Conservation (phyloP, 176 grass and related monocot genomes). For the Aegilops longissima region DNA sequence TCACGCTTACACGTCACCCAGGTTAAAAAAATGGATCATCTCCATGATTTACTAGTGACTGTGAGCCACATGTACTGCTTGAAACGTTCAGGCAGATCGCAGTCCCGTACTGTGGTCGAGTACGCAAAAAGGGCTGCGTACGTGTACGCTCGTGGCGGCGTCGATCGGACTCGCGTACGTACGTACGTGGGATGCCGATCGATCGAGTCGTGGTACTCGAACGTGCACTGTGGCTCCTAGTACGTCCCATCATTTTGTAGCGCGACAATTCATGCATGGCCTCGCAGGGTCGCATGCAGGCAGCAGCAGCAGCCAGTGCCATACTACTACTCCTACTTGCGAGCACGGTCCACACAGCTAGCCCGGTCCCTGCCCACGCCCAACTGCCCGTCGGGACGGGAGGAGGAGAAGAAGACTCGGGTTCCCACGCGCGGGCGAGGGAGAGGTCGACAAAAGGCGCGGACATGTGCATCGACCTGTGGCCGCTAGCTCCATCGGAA, state of each 20-base stretch:
- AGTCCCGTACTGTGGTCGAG: too few species aligned
- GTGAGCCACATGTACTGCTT: too few species aligned
- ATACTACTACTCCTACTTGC: too few species aligned
- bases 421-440: neutral
- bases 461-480: slow-evolving; percentile 50
- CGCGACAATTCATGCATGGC: slow-evolving; percentile 22
- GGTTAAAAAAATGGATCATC: too few species aligned
- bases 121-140: too few species aligned
- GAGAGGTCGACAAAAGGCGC: slow-evolving; percentile 42
- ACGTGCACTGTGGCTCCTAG: neutral
- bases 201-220: neutral
- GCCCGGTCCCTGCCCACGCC: neutral
- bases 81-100: too few species aligned
- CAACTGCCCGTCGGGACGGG: neutral
- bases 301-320: too few species aligned
- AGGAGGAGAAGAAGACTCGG: neutral
- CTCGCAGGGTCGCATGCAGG: neutral
- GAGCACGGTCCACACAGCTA: neutral
- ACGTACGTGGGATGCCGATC: neutral
- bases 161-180: too few species aligned
- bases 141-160: too few species aligned
- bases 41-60: too few species aligned
- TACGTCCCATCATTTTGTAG: neutral
- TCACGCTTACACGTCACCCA: too few species aligned
- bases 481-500: slow-evolving; percentile 48